These are phyloP conservation scores for Aspergillus pseudotamarii DNA, from an alignment of 2,329 filamentous ascomycete genomes.

Conservation along the genomic window DNA sequence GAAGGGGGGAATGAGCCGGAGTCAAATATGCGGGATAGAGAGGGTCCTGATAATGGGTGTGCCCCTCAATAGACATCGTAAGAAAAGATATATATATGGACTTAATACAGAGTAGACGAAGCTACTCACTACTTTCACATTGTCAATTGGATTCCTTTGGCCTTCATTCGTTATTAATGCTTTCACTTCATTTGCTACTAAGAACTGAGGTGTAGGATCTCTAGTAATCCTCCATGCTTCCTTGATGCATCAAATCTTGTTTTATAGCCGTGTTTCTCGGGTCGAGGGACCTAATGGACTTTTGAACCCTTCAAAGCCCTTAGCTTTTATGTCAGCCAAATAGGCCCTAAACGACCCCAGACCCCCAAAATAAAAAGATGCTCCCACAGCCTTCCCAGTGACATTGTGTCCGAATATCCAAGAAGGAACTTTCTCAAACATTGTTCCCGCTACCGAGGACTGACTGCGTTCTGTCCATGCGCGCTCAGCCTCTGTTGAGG, in stretches of 20 bases:
- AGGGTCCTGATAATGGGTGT: background rate
- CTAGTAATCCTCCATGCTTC: background rate
- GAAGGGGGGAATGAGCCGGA: background rate
- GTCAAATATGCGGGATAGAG: background rate
- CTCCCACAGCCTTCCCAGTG: conserved; percentile 23
- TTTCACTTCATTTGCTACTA: too few relatives aligned
- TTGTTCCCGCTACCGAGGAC: background rate
- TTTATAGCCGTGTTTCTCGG: background rate
- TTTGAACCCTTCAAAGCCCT: conserved; percentile 8
- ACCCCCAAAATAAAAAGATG: conserved; percentile 11
- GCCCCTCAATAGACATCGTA: background rate
- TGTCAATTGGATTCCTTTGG: background rate
- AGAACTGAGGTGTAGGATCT: background rate
- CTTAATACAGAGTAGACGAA: background rate
- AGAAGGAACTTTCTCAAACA: conserved; percentile 9
- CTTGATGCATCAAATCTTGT: background rate
- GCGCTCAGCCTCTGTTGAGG: conserved; percentile 3
- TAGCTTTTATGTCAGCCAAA: conserved; percentile 3
- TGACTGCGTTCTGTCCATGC: conserved; percentile 8
- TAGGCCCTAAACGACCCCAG: conserved; percentile 4
- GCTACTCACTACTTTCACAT: background rate
- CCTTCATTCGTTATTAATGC: too few relatives aligned
- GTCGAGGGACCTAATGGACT: background rate
- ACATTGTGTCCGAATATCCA: conserved; percentile 19
- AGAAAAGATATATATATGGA: background rate